These are phyloP conservation scores for Mortierella sp. DNA, from an alignment of 371 early-diverging fungal species.

Conservation along the genomic window DNA sequence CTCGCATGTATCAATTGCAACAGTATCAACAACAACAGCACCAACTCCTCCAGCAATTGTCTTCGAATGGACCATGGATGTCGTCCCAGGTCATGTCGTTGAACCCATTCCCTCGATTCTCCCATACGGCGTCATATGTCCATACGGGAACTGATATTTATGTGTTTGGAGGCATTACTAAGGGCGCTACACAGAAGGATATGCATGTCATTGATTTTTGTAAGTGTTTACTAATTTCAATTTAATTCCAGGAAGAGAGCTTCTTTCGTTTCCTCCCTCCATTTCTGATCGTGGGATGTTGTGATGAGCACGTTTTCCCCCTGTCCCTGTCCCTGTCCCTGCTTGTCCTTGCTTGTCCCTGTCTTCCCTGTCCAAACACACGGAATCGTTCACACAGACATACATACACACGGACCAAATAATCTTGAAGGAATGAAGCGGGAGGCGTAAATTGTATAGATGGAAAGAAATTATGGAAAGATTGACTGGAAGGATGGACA, in stretches of 20 bases:
- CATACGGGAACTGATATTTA: slow-evolving; percentile 65
- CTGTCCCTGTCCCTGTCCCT: not conserved
- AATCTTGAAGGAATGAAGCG: not conserved
- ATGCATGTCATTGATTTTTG: slow-evolving; percentile 72
- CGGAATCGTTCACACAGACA: not conserved
- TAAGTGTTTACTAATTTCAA: slow-evolving; percentile 42
- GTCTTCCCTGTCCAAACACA: not conserved
- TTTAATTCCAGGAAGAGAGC: too few species aligned
- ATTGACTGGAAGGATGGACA: too few species aligned
- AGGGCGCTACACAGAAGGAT: slow-evolving; percentile 63
- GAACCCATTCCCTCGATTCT: slow-evolving; percentile 66
- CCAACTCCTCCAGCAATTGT: slow-evolving; percentile 7
- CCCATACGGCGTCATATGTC: slow-evolving; percentile 68
- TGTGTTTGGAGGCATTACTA: slow-evolving; percentile 71
- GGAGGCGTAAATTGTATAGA: too few species aligned
- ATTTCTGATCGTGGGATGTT: not conserved
- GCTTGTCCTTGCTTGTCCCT: too few species aligned
- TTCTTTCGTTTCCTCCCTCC: not conserved
- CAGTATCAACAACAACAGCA: slow-evolving; percentile 19
- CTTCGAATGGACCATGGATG: slow-evolving; percentile 38
- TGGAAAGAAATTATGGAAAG: too few species aligned
- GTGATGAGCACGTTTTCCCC: not conserved
- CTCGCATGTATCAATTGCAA: slow-evolving; percentile 30
- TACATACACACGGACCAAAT: not conserved
- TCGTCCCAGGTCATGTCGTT: slow-evolving; percentile 27